Base-by-base conservation (phyloP, 2,329 filamentous ascomycete species). In the Ploettnerulaceae sp. region DNA sequence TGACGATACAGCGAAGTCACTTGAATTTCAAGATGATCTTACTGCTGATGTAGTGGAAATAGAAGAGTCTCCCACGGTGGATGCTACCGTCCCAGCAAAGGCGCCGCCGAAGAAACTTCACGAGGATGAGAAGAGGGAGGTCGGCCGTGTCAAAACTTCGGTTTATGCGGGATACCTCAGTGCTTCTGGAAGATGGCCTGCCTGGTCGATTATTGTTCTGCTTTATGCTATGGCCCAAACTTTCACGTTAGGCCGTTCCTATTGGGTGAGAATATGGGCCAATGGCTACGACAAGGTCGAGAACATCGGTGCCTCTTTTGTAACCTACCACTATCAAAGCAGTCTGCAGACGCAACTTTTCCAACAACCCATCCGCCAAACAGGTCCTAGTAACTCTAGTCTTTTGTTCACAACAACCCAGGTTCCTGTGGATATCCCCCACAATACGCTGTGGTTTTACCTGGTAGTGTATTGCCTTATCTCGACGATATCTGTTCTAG, bases 41-140 rank as follows among this genome's bases (percentile, higher is more conserved):
- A n/a, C n/a, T n/a, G n/a, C n/a, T n/a, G n/a, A n/a, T n/a, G n/a
- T n/a, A n/a, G n/a, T n/a, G n/a, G n/a, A n/a, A 20, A 17, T n/a
- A 17, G 29, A 17, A n/a, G 11, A 25, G 18, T 18, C 22, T n/a
- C 26, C 22, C 2, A 4, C 36, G 12, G 36, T 47, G 11, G 34
- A n/a, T n/a, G n/a, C n/a, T n/a, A n/a, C n/a, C n/a, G n/a, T n/a
- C n/a, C 5, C 11, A 25, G 42, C 5, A 45, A 51, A 45, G 17
- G 26, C 37, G 12, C 14, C 39, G 2, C 52, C 52, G 35, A 49
- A 46, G 32, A 49, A 49, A 15, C 38, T 51, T 21, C 76, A 86
- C 31, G 81, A 88, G 59, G 84, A 88, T 2, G 86, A 91, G 63
- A 71, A 68, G 17, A 76, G 80, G 39, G 83, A 86, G 59, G 75